phyloP scores from a whole-genome alignment of 768 basidiomycete species.

The Boletus rex-veris region DNA sequence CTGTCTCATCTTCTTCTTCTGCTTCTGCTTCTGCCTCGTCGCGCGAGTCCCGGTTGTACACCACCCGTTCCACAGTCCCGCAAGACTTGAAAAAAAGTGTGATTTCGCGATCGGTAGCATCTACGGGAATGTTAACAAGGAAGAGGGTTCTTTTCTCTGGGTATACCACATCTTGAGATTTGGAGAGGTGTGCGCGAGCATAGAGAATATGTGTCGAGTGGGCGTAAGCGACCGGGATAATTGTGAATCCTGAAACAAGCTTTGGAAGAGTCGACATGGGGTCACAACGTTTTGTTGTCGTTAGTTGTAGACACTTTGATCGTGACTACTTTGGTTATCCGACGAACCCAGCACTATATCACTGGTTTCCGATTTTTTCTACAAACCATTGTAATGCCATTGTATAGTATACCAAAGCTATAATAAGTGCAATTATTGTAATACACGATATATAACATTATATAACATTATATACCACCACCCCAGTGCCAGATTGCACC shows the following conservation, averaged over 20 bases:
- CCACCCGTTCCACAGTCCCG: constrained; percentile 74
- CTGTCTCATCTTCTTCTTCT: constrained; percentile 15
- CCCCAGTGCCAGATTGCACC: too few relatives aligned
- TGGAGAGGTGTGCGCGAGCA: constrained; percentile 62
- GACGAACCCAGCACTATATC: too few relatives aligned
- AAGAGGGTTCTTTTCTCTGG: constrained; percentile 75
- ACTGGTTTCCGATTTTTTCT: too few relatives aligned
- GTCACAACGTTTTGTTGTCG: too few relatives aligned
- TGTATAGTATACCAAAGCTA: too few relatives aligned
- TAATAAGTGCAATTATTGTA: too few relatives aligned
- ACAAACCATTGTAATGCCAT: too few relatives aligned
- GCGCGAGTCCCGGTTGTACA: constrained; percentile 51
- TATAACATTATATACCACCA: too few relatives aligned
- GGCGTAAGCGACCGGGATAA: constrained; percentile 41
- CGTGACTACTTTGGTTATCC: too few relatives aligned
- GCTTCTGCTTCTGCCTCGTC: constrained; percentile 31
- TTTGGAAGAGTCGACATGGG: constrained; percentile 9
- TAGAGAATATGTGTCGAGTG: constrained; percentile 68
- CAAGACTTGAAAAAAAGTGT: constrained; percentile 70
- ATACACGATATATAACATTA: too few relatives aligned
- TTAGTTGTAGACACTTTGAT: too few relatives aligned
- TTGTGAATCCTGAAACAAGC: constrained; percentile 32
- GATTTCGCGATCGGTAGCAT: constrained; percentile 80
- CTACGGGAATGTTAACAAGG: constrained; percentile 84
- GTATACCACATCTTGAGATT: constrained; percentile 34